Evolutionary conservation across 1,284 basidiomycete genomes (phyloP), one percentile per base, ranked within the genome.

Genomic region (Schizopora paradoxa): DNA sequence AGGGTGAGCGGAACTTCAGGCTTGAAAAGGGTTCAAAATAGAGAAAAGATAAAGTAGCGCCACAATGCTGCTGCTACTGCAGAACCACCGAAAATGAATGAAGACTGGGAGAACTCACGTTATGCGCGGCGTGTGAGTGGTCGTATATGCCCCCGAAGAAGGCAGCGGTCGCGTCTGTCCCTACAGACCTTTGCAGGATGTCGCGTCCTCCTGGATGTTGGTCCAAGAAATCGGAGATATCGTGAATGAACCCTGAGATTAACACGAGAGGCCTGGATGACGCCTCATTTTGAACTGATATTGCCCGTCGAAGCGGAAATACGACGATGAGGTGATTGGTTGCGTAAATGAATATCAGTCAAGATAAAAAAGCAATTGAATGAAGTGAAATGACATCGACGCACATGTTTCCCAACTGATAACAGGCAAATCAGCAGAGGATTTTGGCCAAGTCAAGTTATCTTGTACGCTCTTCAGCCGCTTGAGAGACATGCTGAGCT

Each of bases 231-330:
- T 74, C 66, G 5, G 86, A 77, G 21, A 83, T 76, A 58, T 95
- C 91, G 65, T 93, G 90, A 53, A 95, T 86, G 66, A 90, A 92
- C 13, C 91, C 91, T 38, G 84, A 79, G 40, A 94, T 70, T 42
- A 91, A 74, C 33, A 93, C 66, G 51, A 93, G 66, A 4, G 77
- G 69, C 19, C 80, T 73, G 27, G 70, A 69, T 64, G 77, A 71
- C 16, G 87, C 73, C 57, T 86, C 82, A 52, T 77, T 69, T 63
- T 82, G 76, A 68, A 84, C 82, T 86, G 57, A 25, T 47, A 35
- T 44, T 33, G 32, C 8, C 21, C 23, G 8, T 14, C 33, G 33
- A 16, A 32, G 31, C 31, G 31, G 31, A 6, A 32, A 16, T 10
- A 35, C 18, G 38, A 21, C n/a, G 33, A 22, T 38, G 22, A 18